phyloP scores from a whole-genome alignment of 257 asterid species.

The Nicotiana knightiana region DNA sequence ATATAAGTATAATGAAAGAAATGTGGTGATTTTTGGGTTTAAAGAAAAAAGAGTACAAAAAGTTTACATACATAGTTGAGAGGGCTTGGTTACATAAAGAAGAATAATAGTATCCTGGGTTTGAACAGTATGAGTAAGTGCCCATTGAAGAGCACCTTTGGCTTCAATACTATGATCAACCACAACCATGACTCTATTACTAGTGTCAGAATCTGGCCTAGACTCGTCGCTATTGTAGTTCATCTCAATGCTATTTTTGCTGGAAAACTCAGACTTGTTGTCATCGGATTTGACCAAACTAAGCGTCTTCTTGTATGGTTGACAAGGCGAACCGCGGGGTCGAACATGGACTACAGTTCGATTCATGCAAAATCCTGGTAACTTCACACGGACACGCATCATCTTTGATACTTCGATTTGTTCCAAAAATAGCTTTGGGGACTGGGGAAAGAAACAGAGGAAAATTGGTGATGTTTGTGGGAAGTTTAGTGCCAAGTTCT shows the following conservation, averaged over 20 bases:
- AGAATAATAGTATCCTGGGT: constrained; percentile 62
- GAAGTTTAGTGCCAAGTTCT: background rate
- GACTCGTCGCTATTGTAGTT: constrained; percentile 28
- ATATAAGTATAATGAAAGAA: background rate
- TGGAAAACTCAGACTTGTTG: constrained; percentile 26
- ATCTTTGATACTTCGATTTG: background rate
- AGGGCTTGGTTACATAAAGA: constrained; percentile 41
- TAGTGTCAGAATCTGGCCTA: constrained; percentile 34
- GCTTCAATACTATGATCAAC: constrained; percentile 59
- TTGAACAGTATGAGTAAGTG: constrained; percentile 77
- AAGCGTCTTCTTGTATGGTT: constrained; percentile 24
- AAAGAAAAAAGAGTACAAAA: background rate
- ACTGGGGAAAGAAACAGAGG: background rate
- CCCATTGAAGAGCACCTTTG: constrained; percentile 78
- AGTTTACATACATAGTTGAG: constrained; percentile 52
- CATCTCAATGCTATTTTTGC: constrained; percentile 30
- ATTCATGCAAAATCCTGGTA: constrained; percentile 48
- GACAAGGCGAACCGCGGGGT: constrained; percentile 49
- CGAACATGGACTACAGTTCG: constrained; percentile 40
- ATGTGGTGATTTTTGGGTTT: background rate
- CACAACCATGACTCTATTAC: constrained; percentile 84
- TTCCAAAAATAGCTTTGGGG: background rate
- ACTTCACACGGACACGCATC: constrained; percentile 22
- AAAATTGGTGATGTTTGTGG: background rate
- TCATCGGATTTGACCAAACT: constrained; percentile 29